A percentile compares a stretch with the other conserved stretches of the same genome.
phyloP scores from a whole-genome alignment of 352 stramenopile genomes.

The Pythium biforme region DNA sequence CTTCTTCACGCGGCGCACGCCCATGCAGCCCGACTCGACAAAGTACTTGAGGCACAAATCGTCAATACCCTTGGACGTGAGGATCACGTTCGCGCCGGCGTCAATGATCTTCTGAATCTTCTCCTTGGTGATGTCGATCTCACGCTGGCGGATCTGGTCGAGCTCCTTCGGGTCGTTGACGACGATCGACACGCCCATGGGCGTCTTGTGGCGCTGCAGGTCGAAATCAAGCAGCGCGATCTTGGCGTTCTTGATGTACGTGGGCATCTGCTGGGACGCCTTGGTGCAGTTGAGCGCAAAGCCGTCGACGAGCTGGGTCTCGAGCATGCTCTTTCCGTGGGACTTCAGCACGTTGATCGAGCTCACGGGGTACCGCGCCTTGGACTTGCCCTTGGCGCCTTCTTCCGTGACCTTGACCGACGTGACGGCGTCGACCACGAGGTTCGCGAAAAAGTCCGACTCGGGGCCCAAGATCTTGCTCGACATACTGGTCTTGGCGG shows the following conservation, averaged over 20 bases:
- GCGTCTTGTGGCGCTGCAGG: constrained; percentile 97
- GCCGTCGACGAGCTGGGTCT: constrained; percentile 91
- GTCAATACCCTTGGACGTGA: constrained; percentile 99
- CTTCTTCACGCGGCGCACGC: constrained; percentile 96
- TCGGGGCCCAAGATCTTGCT: constrained; percentile 99
- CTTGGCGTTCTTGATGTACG: constrained; percentile 90
- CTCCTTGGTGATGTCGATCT: constrained; percentile 99
- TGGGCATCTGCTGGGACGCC: constrained; percentile 98
- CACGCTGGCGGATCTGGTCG: constrained; percentile 97
- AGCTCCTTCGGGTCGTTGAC: constrained; percentile 95
- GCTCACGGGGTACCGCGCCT: constrained; percentile 95
- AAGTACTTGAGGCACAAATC: constrained; percentile 99
- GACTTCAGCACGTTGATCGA: constrained; percentile 99
- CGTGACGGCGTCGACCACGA: constrained; percentile 97
- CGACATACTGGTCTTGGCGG: constrained; percentile 98
- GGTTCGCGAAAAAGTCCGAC: constrained; percentile 96
- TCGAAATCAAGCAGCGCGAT: constrained; percentile 99
- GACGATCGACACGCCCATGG: constrained; percentile 94
- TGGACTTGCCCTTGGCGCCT: constrained; percentile 75
- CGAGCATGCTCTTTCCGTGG: constrained; percentile 87
- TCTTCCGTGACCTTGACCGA: constrained; percentile 94
- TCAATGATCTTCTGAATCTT: constrained; percentile 99
- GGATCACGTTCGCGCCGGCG: constrained; percentile 97
- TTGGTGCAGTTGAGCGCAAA: constrained; percentile 98
- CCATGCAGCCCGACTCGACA: constrained; percentile 97